phyloP scores from a whole-genome alignment of 2,329 filamentous ascomycete species.

The Trichoderma asperellum region DNA sequence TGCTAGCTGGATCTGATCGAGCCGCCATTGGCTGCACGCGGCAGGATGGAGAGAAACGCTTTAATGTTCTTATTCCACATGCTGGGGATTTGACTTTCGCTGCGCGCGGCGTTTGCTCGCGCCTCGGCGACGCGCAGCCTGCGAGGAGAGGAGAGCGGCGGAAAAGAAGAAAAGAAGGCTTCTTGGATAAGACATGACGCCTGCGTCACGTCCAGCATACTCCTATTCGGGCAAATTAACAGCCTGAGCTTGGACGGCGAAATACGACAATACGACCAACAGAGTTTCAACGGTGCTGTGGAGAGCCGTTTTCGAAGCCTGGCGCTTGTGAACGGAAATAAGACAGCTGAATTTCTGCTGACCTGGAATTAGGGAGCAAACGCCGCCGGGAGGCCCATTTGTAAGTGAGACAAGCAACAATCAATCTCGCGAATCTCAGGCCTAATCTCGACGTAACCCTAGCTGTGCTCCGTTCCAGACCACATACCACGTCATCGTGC shows the following conservation, averaged over 20 bases:
- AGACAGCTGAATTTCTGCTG: background rate
- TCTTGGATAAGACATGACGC: background rate
- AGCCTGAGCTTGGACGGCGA: background rate
- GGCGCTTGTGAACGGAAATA: background rate
- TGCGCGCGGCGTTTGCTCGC: constrained; percentile 3
- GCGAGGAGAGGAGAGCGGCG: background rate
- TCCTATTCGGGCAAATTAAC: background rate
- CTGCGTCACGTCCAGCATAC: background rate
- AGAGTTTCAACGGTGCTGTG: background rate
- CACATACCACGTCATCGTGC: constrained; percentile 8
- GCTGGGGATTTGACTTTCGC: constrained; percentile 10
- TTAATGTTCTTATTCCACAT: background rate
- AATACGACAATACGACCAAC: background rate
- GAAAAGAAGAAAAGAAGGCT: background rate
- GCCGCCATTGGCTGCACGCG: background rate
- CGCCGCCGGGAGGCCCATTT: background rate
- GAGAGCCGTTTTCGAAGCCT: background rate
- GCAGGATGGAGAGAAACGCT: background rate
- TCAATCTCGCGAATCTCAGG: constrained; percentile 1
- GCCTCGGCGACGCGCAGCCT: background rate
- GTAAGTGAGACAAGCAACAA: constrained; percentile 1
- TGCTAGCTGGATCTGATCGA: constrained; percentile 1
- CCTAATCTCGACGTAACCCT: background rate
- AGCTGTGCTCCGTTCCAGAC: background rate
- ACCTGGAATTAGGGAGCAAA: background rate